These are phyloP conservation scores for Huntiella moniliformis DNA, from an alignment of 2,329 filamentous ascomycete genomes.

Conservation along the genomic window DNA sequence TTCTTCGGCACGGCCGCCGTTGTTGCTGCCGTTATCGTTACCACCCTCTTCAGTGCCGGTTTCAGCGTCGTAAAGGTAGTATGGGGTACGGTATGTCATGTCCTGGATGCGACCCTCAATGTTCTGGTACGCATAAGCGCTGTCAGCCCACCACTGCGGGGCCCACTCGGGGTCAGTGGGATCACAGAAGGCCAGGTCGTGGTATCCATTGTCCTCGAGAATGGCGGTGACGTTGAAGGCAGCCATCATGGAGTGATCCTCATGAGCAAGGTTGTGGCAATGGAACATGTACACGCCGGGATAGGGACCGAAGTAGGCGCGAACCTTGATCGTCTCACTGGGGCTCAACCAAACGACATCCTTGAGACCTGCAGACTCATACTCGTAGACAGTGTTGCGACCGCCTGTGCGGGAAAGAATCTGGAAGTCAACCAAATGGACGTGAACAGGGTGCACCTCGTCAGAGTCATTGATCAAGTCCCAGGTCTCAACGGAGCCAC, in stretches of 20 bases:
- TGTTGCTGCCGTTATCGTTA: neutral
- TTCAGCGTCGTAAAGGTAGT: slow-evolving; percentile 3
- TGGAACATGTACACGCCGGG: slow-evolving; percentile 33
- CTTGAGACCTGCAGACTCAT: slow-evolving; percentile 36
- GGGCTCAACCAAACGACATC: slow-evolving; percentile 36
- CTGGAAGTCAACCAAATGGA: slow-evolving; percentile 40
- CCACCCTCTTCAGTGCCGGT: neutral
- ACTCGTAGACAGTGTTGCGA: slow-evolving; percentile 24
- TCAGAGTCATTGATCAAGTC: slow-evolving; percentile 29
- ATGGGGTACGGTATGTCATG: slow-evolving; percentile 6
- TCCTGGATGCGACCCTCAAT: slow-evolving; percentile 5
- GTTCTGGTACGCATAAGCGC: neutral
- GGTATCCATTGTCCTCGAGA: slow-evolving; percentile 22
- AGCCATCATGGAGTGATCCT: slow-evolving; percentile 29
- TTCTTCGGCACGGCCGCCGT: neutral
- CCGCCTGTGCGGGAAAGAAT: slow-evolving; percentile 29
- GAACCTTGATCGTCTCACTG: slow-evolving; percentile 30
- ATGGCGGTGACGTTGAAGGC: slow-evolving; percentile 24
- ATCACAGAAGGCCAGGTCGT: slow-evolving; percentile 20
- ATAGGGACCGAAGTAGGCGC: slow-evolving; percentile 33
- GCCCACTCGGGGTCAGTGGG: slow-evolving; percentile 22
- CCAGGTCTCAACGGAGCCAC: slow-evolving; percentile 30
- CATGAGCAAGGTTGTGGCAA: slow-evolving; percentile 28
- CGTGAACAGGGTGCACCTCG: slow-evolving; percentile 35
- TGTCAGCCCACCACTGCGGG: neutral